Percentiles rank a stretch among this genome's conserved stretches.
Evolutionary conservation across 2,329 filamentous ascomycete species (phyloP).

Genomic region (Ophiosphaerella narmari): DNA sequence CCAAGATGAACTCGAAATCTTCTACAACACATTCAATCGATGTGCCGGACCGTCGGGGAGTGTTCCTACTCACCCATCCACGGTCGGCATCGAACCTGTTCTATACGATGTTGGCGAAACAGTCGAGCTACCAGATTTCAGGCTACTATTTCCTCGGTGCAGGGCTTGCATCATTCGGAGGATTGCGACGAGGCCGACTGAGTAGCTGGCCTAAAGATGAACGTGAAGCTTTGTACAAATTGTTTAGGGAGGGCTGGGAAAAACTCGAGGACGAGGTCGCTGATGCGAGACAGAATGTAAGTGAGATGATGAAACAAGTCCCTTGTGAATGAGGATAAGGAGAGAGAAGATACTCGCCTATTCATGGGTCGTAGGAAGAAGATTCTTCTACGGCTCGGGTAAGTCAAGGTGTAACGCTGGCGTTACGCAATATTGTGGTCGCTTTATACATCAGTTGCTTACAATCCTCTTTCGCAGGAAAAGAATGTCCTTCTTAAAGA

Average conservation of each 20-base stretch:
- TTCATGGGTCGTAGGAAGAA: background rate
- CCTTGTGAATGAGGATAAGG: too few relatives aligned
- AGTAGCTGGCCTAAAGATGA: conserved; percentile 14
- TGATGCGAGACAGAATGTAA: conserved; percentile 16
- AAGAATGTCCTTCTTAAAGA: conserved; percentile 21
- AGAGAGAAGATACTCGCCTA: too few relatives aligned
- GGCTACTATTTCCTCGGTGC: conserved; percentile 20
- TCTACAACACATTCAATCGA: background rate
- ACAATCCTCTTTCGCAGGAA: conserved; percentile 2
- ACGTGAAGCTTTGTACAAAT: conserved; percentile 4
- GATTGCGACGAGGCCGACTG: conserved; percentile 10
- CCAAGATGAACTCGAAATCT: background rate
- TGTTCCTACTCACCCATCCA: conserved; percentile 23
- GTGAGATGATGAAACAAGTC: background rate
- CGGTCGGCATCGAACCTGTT: conserved; percentile 25
- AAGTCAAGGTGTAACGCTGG: background rate
- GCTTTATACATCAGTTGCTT: background rate
- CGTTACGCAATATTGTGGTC: conserved; percentile 11
- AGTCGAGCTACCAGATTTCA: conserved; percentile 16
- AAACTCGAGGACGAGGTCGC: conserved; percentile 18
- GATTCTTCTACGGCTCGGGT: background rate
- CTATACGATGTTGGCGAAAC: conserved; percentile 25
- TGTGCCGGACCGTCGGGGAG: conserved; percentile 5
- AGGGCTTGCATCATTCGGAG: conserved; percentile 2
- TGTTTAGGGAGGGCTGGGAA: conserved; percentile 9